A percentile compares a stretch with the other conserved stretches of the same genome.
These are phyloP conservation scores for Litsea cubeba DNA, from an alignment of 164 flowering plant species.

Conservation along the genomic window DNA sequence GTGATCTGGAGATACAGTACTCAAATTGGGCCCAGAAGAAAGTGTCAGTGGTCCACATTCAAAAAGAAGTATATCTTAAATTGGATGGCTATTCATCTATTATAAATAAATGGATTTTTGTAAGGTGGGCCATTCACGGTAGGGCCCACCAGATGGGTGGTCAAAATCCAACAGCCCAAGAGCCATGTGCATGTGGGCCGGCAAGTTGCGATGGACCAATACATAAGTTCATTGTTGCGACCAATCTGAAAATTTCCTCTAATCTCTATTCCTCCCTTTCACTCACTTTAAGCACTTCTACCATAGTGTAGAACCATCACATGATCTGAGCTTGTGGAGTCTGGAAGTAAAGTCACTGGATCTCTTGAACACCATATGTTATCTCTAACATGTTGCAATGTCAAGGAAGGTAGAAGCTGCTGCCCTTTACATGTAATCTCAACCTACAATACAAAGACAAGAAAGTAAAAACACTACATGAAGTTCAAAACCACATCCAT, in stretches of 20 bases:
- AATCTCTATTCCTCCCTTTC: neutral
- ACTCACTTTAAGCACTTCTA: constrained; percentile 16
- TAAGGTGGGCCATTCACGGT: neutral
- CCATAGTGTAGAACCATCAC: constrained; percentile 69
- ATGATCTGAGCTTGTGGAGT: constrained; percentile 58
- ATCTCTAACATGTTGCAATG: constrained; percentile 82
- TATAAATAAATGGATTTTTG: neutral
- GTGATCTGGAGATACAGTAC: neutral
- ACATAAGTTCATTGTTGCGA: neutral
- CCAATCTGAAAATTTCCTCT: neutral
- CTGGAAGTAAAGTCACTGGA: constrained; percentile 48
- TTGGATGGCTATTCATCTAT: neutral
- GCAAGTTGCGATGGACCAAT: neutral
- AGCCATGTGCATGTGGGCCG: neutral
- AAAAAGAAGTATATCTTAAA: neutral
- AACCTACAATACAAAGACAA: constrained; percentile 35
- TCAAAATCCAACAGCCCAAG: neutral
- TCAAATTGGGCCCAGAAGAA: neutral
- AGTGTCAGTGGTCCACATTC: neutral
- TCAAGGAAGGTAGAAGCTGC: constrained; percentile 50
- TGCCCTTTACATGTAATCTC: constrained; percentile 86
- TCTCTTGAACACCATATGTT: constrained; percentile 60
- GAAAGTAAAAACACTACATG: neutral
- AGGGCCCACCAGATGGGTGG: neutral
- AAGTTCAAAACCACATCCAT: neutral